phyloP scores from a whole-genome alignment of 176 grass and related monocot genomes.

The Chloris gayana region DNA sequence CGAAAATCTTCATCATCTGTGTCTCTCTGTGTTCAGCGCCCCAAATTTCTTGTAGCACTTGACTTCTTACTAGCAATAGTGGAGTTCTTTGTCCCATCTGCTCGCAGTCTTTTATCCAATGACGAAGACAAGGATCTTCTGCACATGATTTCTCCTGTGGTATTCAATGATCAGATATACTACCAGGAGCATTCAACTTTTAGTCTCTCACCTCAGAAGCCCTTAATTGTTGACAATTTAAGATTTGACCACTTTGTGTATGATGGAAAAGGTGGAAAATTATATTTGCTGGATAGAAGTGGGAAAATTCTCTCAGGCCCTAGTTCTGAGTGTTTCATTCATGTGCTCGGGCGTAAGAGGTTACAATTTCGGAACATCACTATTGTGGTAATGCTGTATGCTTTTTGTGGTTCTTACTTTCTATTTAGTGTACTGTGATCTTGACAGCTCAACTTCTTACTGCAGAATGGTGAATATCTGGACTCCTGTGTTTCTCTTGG shows the following conservation, averaged over 20 bases:
- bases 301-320: constrained; percentile 66
- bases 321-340: constrained; percentile 76
- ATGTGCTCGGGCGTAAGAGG: constrained; percentile 71
- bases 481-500: constrained; percentile 88
- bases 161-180: constrained; percentile 77
- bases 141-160: constrained; percentile 61
- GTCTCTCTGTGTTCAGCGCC: constrained; percentile 78
- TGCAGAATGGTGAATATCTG: constrained; percentile 89
- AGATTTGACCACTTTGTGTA: constrained; percentile 87
- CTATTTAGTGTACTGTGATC: not conserved
- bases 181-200: constrained; percentile 58
- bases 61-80: constrained; percentile 87
- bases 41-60: constrained; percentile 93
- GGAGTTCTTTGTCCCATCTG: constrained; percentile 95
- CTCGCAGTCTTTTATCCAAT: constrained; percentile 68
- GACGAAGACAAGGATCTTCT: constrained; percentile 76
- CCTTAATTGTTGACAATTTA: constrained; percentile 91
- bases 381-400: constrained; percentile 78
- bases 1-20: constrained; percentile 64
- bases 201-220: constrained; percentile 81
- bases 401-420: constrained; percentile 36
- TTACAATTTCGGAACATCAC: constrained; percentile 88
- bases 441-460: constrained; percentile 41
- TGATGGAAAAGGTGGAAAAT: constrained; percentile 90
- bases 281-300: constrained; percentile 76